These are phyloP conservation scores for Tephrocybe sp. DNA, from an alignment of 768 basidiomycete genomes.

Conservation along the genomic window DNA sequence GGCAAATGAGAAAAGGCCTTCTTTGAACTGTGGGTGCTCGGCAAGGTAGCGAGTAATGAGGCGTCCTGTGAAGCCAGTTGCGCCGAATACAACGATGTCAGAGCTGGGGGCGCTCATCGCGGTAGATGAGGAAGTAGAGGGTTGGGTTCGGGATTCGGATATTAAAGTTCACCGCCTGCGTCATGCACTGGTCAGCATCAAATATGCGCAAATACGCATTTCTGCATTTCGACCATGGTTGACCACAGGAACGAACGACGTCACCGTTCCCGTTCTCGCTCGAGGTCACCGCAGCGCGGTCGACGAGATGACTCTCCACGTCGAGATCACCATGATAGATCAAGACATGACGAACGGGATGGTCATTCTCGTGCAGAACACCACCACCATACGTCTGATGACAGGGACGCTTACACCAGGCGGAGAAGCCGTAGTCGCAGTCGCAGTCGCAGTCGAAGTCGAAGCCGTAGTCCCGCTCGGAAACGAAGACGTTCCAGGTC, in stretches of 20 bases:
- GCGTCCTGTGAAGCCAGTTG: conserved; percentile 74
- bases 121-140: not conserved
- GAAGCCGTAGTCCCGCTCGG: conserved; percentile 29
- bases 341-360: not conserved
- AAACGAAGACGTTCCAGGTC: conserved; percentile 33
- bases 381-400: not conserved
- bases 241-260: conserved; percentile 3
- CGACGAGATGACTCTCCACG: conserved; percentile 9
- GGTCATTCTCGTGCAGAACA: not conserved
- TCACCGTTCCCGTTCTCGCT: conserved; percentile 4
- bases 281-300: not conserved
- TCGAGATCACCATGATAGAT: conserved; percentile 1
- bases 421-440: conserved; percentile 20
- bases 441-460: conserved; percentile 19
- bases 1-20: conserved; percentile 58
- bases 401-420: not conserved
- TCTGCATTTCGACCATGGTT: conserved; percentile 1
- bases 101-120: conserved; percentile 23
- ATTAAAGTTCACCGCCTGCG: not conserved
- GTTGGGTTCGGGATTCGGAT: conserved; percentile 6
- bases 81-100: conserved; percentile 71
- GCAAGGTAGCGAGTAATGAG: conserved; percentile 68
- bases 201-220: conserved; percentile 12
- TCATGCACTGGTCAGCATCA: conserved; percentile 4
- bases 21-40: conserved; percentile 49